A percentile compares a stretch with the other conserved stretches of the same genome.
phyloP scores from a whole-genome alignment of 257 asterid species.

The Solanum chiquidenum region DNA sequence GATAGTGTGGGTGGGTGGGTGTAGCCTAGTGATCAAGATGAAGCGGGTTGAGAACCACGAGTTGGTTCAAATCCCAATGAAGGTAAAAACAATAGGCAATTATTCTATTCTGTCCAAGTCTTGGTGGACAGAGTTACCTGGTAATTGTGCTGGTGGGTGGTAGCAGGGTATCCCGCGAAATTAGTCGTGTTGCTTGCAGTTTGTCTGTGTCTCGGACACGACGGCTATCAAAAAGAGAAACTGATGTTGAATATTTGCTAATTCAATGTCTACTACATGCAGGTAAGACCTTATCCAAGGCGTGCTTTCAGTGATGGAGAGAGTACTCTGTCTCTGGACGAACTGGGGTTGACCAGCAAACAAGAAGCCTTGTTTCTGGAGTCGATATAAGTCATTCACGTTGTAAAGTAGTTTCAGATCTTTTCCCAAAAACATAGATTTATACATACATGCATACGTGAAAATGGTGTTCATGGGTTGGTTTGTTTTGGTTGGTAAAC shows the following conservation, averaged over 20 bases:
- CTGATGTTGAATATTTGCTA: background rate
- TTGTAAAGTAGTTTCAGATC: constrained; percentile 7
- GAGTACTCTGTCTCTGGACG: constrained; percentile 42
- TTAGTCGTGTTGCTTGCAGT: background rate
- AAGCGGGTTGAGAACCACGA: background rate
- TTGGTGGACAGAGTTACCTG: background rate
- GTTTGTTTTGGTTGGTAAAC: background rate
- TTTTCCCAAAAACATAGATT: background rate
- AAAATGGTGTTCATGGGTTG: background rate
- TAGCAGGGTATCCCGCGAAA: background rate
- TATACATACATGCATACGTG: background rate
- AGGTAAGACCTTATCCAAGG: constrained; percentile 95
- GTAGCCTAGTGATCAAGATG: background rate
- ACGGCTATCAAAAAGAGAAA: background rate
- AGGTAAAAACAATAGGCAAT: background rate
- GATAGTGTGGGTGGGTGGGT: background rate
- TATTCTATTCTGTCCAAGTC: background rate
- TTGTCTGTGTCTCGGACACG: background rate
- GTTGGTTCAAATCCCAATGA: background rate
- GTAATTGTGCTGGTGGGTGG: background rate
- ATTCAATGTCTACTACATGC: background rate
- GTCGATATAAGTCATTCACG: constrained; percentile 33
- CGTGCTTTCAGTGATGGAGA: constrained; percentile 74
- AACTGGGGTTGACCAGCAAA: constrained; percentile 87
- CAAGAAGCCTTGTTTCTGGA: constrained; percentile 95